Evolutionary conservation across 2,329 filamentous ascomycete species (phyloP).

Genomic region (Hypoxylon sp.): DNA sequence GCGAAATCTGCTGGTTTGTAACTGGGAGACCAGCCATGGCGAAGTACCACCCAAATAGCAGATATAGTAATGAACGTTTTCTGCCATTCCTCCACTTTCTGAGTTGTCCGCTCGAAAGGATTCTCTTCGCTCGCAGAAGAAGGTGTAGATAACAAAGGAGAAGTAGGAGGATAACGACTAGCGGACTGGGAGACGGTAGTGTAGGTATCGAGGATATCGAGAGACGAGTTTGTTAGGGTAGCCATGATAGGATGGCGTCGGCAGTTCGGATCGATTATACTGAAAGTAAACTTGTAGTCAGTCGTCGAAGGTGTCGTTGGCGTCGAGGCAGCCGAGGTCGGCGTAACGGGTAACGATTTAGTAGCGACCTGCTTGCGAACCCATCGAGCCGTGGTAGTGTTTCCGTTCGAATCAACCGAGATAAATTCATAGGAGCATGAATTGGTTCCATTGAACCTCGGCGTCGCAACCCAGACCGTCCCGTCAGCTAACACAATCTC

Average conservation of each 20-base stretch:
- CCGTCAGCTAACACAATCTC: conserved; percentile 78
- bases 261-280: conserved; percentile 77
- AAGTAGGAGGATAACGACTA: conserved; percentile 62
- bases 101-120: conserved; percentile 52
- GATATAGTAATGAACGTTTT: conserved; percentile 65
- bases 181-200: conserved; percentile 66
- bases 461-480: conserved; percentile 67
- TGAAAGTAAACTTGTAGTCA: conserved; percentile 78
- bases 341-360: conserved; percentile 46
- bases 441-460: conserved; percentile 61
- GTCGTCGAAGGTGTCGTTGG: conserved; percentile 47
- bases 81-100: conserved; percentile 59
- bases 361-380: conserved; percentile 63
- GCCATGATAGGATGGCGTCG: conserved; percentile 82
- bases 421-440: conserved; percentile 73
- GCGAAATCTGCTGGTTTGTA: conserved; percentile 52
- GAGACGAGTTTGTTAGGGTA: conserved; percentile 70
- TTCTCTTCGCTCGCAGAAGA: conserved; percentile 34
- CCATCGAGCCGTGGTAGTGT: conserved; percentile 75
- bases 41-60: conserved; percentile 65
- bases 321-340: conserved; percentile 42
- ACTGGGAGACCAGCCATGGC: conserved; percentile 59
- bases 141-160: conserved; percentile 49
- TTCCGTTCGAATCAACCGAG: conserved; percentile 69
- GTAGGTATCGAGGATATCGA: conserved; percentile 79